Conservation (phyloP, 768 basidiomycete species). For the Trametes cubensis region DNA sequence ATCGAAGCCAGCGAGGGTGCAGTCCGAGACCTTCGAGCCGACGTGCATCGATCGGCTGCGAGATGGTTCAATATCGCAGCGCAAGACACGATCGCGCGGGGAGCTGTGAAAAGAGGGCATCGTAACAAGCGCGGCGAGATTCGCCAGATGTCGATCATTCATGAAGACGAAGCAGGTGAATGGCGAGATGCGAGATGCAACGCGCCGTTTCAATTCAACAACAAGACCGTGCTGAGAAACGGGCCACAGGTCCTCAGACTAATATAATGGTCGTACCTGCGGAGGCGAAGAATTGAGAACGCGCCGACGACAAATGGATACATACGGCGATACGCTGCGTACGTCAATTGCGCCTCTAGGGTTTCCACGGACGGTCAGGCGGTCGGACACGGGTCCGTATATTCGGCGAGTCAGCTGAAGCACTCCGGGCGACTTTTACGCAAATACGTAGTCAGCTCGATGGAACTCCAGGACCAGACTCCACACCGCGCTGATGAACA, state of each 20-base stretch:
- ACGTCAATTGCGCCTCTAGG: conserved; percentile 15
- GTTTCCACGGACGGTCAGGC: conserved; percentile 24
- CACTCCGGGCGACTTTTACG: conserved; percentile 3
- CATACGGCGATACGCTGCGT: conserved; percentile 6
- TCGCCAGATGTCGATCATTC: conserved; percentile 16
- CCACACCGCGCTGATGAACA: no score
- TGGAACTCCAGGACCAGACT: background rate
- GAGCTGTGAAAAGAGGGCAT: background rate
- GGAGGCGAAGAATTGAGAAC: conserved; percentile 9
- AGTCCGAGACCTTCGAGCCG: background rate
- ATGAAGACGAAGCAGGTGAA: conserved; percentile 13
- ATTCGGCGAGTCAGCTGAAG: conserved; percentile 5
- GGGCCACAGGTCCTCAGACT: conserved; percentile 3
- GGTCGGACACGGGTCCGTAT: conserved; percentile 3
- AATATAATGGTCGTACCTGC: background rate
- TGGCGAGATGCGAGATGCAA: background rate
- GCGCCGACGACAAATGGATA: conserved; percentile 16
- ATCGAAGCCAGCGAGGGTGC: background rate
- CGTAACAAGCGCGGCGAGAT: conserved; percentile 6
- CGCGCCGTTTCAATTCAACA: conserved; percentile 6
- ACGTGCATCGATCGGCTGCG: conserved; percentile 14
- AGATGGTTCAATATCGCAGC: background rate
- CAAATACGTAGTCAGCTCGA: background rate
- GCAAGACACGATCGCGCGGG: conserved; percentile 7
- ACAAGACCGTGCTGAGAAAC: conserved; percentile 1